phyloP scores from a whole-genome alignment of 495 filamentous ascomycete genomes.

The Penicillium arizonense region DNA sequence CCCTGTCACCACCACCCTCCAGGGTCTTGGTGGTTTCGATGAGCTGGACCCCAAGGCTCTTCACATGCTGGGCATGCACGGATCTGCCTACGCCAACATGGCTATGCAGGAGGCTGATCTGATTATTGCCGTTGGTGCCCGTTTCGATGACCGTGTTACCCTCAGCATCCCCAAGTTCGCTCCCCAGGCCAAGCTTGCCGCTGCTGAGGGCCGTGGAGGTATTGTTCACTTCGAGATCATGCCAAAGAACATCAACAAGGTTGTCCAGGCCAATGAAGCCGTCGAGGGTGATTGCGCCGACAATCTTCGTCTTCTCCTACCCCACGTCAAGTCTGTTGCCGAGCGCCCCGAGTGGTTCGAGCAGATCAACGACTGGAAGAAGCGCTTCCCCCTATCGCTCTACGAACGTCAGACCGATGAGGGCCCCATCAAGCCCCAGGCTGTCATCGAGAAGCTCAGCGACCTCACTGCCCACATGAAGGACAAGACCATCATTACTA shows the following conservation, averaged over 20 bases:
- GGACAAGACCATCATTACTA: conserved; percentile 79
- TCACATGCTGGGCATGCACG: conserved; percentile 68
- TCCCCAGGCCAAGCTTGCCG: conserved; percentile 55
- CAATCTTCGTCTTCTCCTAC: conserved; percentile 72
- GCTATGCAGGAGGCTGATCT: conserved; percentile 65
- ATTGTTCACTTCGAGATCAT: conserved; percentile 67
- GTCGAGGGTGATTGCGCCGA: conserved; percentile 59
- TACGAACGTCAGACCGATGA: conserved; percentile 70
- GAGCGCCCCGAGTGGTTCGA: conserved; percentile 80
- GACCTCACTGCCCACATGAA: conserved; percentile 72
- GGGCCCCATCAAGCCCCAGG: conserved; percentile 86
- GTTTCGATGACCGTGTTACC: conserved; percentile 64
- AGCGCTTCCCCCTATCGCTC: conserved; percentile 70
- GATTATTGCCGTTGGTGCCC: conserved; percentile 61
- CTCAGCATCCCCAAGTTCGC: conserved; percentile 53
- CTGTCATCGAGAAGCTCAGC: conserved; percentile 80
- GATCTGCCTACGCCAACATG: conserved; percentile 63
- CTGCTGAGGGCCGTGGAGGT: conserved; percentile 56
- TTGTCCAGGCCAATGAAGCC: conserved; percentile 60
- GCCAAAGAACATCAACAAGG: conserved; percentile 67
- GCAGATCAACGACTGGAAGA: conserved; percentile 88
- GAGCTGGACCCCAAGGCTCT: conserved; percentile 58
- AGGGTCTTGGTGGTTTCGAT: conserved; percentile 62
- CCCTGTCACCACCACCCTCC: conserved; percentile 64
- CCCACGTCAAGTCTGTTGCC: conserved; percentile 58